Percentiles rank a stretch among this genome's conserved stretches.
Conservation (phyloP, 495 filamentous ascomycete species). For the Letharia lupina region DNA sequence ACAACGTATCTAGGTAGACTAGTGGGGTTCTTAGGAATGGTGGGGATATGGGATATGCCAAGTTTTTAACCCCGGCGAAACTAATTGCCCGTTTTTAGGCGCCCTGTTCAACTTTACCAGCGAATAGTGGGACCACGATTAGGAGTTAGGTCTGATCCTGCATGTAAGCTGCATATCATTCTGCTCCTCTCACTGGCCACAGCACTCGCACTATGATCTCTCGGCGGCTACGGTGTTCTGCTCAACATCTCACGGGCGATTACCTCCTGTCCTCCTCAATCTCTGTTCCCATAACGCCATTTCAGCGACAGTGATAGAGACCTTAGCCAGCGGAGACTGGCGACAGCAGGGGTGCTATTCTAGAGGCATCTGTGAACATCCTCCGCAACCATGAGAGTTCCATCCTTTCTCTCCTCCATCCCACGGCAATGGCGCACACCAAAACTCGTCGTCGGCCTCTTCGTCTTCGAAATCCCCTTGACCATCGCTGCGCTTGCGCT, state of each 20-base stretch:
- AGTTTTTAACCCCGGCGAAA: too few relatives aligned
- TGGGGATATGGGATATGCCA: too few relatives aligned
- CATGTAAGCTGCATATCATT: background rate
- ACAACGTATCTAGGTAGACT: background rate
- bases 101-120: background rate
- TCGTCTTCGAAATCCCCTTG: slow-evolving; percentile 60
- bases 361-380: background rate
- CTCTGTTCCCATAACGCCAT: background rate
- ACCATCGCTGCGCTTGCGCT: slow-evolving; percentile 65
- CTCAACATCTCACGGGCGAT: slow-evolving; percentile 8
- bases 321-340: slow-evolving; percentile 7
- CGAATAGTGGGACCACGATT: too few relatives aligned
- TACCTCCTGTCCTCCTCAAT: slow-evolving; percentile 16
- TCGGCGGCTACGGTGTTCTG: slow-evolving; percentile 21
- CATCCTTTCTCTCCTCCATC: slow-evolving; percentile 20
- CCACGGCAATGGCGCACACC: slow-evolving; percentile 57
- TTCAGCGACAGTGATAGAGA: background rate
- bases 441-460: slow-evolving; percentile 53
- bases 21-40: too few relatives aligned
- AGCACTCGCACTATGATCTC: slow-evolving; percentile 7
- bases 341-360: slow-evolving; percentile 5
- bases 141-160: slow-evolving; percentile 1
- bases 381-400: slow-evolving; percentile 15
- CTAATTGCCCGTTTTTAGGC: background rate
- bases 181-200: background rate